Base-by-base conservation (phyloP, 345 rosid genomes). In the Populus nigra region DNA sequence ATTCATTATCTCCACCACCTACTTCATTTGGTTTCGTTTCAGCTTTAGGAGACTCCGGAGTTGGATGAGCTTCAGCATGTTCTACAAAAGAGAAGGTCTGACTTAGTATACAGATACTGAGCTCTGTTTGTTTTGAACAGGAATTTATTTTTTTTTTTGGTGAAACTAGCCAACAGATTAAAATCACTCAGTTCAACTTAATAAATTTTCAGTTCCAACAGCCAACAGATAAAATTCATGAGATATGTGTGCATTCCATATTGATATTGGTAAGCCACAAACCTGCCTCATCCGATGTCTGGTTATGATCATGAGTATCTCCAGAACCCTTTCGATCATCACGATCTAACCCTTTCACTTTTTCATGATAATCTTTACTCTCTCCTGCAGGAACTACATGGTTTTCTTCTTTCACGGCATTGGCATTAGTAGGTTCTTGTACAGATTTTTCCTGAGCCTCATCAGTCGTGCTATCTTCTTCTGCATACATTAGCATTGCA, bases 391-490 rank as follows among this genome's bases (percentile, higher is more conserved):
- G 61, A 81, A 76, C 73, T 25, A 29, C 57, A 68, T 71, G 78
- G 78, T 81, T 82, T 73, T 69, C 82, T 55, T 47, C 74, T 29
- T 72, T 50, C n/a, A 43, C 69, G 29, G 68, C 82, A 41, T 76
- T 65, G 66, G 41, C 47, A 33, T 18, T 53, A 41, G 25, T 73
- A 71, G 81, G 43, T 72, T 79, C 88, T 18, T 81, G 73, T 63
- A 41, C 22, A 29, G 72, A 77, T 43, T 65, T 73, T 41, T 38
- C 79, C 55, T 43, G 70, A 33, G 41, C 76, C 53, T 81, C 76
- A 6, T 20, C 57, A 23, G 9, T 33, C 9, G 7, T 41, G 31
- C 33, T 76, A 38, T 87, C 75, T 59, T 78, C 84, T 67, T 87
- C 87, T 75, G 81, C 79, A 74, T 76, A 61, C 72, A 55, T 65